phyloP scores from a whole-genome alignment of 192 early-diverging fungal species.

The Coemansia sp. region DNA sequence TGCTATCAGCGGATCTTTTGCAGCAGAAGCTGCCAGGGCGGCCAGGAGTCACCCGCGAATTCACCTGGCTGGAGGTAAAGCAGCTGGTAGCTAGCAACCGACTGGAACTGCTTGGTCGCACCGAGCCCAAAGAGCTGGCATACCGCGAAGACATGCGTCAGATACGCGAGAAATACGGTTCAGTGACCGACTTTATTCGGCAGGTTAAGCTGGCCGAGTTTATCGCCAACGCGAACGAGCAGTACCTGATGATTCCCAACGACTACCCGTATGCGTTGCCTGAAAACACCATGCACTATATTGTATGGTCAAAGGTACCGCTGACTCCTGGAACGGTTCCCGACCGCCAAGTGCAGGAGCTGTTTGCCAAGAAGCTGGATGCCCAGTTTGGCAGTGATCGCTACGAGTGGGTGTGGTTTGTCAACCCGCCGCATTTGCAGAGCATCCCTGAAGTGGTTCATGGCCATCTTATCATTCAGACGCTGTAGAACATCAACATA shows the following conservation, averaged over 20 bases:
- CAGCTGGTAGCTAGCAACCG: conserved; percentile 30
- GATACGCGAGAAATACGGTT: conserved; percentile 30
- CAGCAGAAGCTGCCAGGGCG: conserved; percentile 13
- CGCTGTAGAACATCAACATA: conserved; percentile 9
- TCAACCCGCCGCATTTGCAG: conserved; percentile 50
- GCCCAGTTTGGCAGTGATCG: conserved; percentile 16
- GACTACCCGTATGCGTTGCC: conserved; percentile 53
- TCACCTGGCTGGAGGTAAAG: conserved; percentile 41
- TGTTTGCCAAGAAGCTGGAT: conserved; percentile 22
- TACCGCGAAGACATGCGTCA: conserved; percentile 32
- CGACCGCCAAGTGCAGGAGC: conserved; percentile 12
- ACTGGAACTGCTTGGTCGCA: conserved; percentile 40
- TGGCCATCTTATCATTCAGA: conserved; percentile 37
- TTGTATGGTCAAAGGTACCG: conserved; percentile 48
- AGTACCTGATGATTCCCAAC: conserved; percentile 44
- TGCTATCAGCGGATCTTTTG: conserved; percentile 13
- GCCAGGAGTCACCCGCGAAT: conserved; percentile 19
- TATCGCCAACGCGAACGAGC: conserved; percentile 13
- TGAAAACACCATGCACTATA: conserved; percentile 23
- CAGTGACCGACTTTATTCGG: conserved; percentile 25
- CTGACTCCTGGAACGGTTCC: conserved; percentile 23
- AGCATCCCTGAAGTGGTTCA: conserved; percentile 49
- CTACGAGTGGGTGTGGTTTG: conserved; percentile 52
- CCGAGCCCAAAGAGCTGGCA: conserved; percentile 16
- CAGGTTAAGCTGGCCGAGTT: conserved; percentile 40